These are phyloP conservation scores for Mrakia blollopis DNA, from an alignment of 768 basidiomycete genomes.

Conservation along the genomic window DNA sequence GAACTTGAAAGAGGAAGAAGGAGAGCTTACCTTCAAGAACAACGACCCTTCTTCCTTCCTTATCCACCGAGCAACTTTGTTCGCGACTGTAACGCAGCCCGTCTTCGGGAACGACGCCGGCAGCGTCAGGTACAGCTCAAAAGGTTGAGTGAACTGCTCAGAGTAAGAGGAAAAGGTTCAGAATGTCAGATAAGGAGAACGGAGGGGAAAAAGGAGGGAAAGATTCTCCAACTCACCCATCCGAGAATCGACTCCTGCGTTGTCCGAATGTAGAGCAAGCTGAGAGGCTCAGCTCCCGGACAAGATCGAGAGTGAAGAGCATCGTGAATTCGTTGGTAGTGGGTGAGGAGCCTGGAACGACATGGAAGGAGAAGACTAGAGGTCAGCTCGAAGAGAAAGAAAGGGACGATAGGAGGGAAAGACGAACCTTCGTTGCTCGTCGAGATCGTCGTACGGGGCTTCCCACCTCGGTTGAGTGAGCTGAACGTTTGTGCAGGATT, in stretches of 20 bases:
- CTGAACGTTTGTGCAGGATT: slow-evolving; percentile 82
- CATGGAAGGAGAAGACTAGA: not conserved
- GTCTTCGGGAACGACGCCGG: slow-evolving; percentile 82
- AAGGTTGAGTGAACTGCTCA: slow-evolving; percentile 78
- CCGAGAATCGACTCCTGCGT: slow-evolving; percentile 85
- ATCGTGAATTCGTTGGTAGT: slow-evolving; percentile 85
- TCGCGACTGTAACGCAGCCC: slow-evolving; percentile 80
- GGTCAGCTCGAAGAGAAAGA: slow-evolving; percentile 15
- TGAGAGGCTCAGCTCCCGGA: slow-evolving; percentile 64
- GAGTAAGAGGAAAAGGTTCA: not conserved
- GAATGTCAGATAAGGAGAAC: not conserved
- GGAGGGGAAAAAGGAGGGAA: not conserved
- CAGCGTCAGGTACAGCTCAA: slow-evolving; percentile 81
- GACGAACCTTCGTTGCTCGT: slow-evolving; percentile 59
- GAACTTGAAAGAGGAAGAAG: not conserved
- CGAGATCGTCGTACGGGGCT: slow-evolving; percentile 66
- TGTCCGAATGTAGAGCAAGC: slow-evolving; percentile 80
- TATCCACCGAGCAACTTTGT: slow-evolving; percentile 83
- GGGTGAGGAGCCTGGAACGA: slow-evolving; percentile 62
- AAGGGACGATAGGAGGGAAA: not conserved
- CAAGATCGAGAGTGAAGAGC: slow-evolving; percentile 85
- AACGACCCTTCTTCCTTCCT: slow-evolving; percentile 76
- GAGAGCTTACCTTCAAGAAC: slow-evolving; percentile 53
- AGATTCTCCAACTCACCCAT: slow-evolving; percentile 73
- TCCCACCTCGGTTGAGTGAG: slow-evolving; percentile 80